Evolutionary conservation across 1,284 basidiomycete genomes (phyloP).

Genomic region (Ustilago esculenta): DNA sequence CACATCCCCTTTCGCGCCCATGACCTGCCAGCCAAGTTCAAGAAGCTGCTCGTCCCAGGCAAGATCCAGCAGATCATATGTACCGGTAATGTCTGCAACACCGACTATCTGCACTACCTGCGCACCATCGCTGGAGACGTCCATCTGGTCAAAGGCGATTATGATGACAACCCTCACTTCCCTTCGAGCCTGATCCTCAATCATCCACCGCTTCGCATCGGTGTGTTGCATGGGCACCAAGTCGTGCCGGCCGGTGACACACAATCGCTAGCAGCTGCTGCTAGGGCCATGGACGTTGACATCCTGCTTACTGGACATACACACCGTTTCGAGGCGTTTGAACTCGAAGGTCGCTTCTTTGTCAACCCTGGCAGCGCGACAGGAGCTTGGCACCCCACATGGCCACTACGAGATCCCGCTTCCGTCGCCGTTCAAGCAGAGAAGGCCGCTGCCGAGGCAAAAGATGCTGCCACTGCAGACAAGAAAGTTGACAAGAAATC

Average conservation of each 20-base stretch:
- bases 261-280: slow-evolving; percentile 85
- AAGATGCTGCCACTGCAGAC: slow-evolving; percentile 16
- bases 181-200: slow-evolving; percentile 84
- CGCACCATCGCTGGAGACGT: slow-evolving; percentile 95
- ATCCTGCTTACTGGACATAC: slow-evolving; percentile 93
- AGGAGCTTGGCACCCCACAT: slow-evolving; percentile 81
- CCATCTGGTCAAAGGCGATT: slow-evolving; percentile 90
- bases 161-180: slow-evolving; percentile 84
- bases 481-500: slow-evolving; percentile 28
- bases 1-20: slow-evolving; percentile 71
- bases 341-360: slow-evolving; percentile 90
- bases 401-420: slow-evolving; percentile 65
- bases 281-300: slow-evolving; percentile 93
- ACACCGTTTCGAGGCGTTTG: slow-evolving; percentile 94
- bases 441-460: slow-evolving; percentile 20
- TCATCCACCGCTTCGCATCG: slow-evolving; percentile 89
- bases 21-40: slow-evolving; percentile 94
- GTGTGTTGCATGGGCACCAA: slow-evolving; percentile 94
- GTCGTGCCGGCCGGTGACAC: slow-evolving; percentile 90
- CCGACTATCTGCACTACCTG: slow-evolving; percentile 97
- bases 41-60: slow-evolving; percentile 90
- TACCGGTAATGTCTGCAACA: slow-evolving; percentile 96
- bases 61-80: slow-evolving; percentile 98
- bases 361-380: slow-evolving; percentile 95
- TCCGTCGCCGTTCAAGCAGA: slow-evolving; percentile 21